Evolutionary conservation across 129 eudicot genomes (phyloP).

Genomic region (Flaveria brownii): DNA sequence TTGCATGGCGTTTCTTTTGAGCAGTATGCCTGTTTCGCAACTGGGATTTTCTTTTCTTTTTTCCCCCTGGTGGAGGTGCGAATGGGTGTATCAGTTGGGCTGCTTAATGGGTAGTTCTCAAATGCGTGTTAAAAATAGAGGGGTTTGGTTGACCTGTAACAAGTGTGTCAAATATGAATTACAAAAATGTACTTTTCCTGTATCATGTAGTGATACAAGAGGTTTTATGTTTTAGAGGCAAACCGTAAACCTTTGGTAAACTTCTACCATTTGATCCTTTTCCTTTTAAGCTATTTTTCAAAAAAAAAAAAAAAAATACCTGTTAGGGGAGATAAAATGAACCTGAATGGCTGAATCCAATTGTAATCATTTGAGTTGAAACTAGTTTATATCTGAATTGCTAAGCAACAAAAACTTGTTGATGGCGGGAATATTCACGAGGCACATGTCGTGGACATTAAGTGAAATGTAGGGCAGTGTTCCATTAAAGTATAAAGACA

Average conservation of each 20-base stretch:
- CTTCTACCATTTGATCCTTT: background rate
- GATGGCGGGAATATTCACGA: too few relatives aligned
- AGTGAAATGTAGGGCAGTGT: too few relatives aligned
- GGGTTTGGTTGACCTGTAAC: background rate
- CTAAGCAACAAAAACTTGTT: too few relatives aligned
- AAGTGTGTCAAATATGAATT: background rate
- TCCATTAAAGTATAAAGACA: too few relatives aligned
- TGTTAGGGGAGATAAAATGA: too few relatives aligned
- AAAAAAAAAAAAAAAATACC: too few relatives aligned
- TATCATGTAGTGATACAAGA: background rate
- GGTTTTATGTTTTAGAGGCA: background rate
- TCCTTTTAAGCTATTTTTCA: background rate
- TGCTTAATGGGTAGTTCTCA: background rate
- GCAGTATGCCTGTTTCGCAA: background rate
- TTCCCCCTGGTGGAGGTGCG: background rate
- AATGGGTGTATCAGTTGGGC: background rate
- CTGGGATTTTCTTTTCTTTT: background rate
- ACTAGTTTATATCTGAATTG: too few relatives aligned
- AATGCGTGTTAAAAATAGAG: background rate
- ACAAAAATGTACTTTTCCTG: background rate
- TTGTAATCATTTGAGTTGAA: too few relatives aligned
- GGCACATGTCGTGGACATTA: too few relatives aligned
- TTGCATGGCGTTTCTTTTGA: constrained; percentile 4
- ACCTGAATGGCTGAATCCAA: too few relatives aligned
- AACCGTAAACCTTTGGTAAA: background rate